Percentiles rank a stretch among this genome's conserved stretches.
phyloP scores from a whole-genome alignment of 2,329 filamentous ascomycete genomes.

The Helminthosporium solani region DNA sequence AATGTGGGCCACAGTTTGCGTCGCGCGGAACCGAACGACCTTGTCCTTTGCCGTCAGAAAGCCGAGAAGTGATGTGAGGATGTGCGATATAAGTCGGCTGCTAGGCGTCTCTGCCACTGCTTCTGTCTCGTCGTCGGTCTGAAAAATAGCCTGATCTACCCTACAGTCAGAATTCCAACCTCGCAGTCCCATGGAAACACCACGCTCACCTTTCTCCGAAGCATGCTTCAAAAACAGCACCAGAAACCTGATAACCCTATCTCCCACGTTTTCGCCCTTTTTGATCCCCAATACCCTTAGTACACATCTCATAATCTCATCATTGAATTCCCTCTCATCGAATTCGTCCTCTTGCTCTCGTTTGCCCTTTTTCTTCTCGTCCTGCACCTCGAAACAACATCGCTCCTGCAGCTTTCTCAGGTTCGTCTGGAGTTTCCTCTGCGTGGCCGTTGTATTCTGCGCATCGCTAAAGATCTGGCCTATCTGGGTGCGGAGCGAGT shows the following conservation, averaged over 20 bases:
- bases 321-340: slow-evolving; percentile 83
- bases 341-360: slow-evolving; percentile 64
- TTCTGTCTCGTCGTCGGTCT: slow-evolving; percentile 60
- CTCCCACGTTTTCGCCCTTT: slow-evolving; percentile 86
- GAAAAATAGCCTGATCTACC: slow-evolving; percentile 34
- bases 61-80: slow-evolving; percentile 73
- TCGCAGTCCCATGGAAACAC: background rate
- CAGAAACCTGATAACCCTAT: slow-evolving; percentile 81
- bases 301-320: slow-evolving; percentile 80
- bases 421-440: slow-evolving; percentile 84
- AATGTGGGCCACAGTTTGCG: slow-evolving; percentile 85
- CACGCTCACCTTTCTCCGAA: slow-evolving; percentile 55
- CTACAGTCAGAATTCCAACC: slow-evolving; percentile 10
- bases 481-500: slow-evolving; percentile 70
- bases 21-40: slow-evolving; percentile 82
- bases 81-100: slow-evolving; percentile 70
- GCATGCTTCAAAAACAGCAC: slow-evolving; percentile 80
- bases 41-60: slow-evolving; percentile 89
- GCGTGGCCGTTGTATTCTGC: slow-evolving; percentile 84
- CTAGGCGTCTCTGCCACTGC: slow-evolving; percentile 79
- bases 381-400: slow-evolving; percentile 62
- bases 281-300: slow-evolving; percentile 81
- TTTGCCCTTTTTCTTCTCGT: slow-evolving; percentile 51
- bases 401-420: slow-evolving; percentile 88
- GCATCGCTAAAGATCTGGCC: slow-evolving; percentile 61